A percentile compares a stretch with the other conserved stretches of the same genome.
These are phyloP conservation scores for Mycena vulgaris DNA, from an alignment of 768 basidiomycete genomes.

Conservation along the genomic window DNA sequence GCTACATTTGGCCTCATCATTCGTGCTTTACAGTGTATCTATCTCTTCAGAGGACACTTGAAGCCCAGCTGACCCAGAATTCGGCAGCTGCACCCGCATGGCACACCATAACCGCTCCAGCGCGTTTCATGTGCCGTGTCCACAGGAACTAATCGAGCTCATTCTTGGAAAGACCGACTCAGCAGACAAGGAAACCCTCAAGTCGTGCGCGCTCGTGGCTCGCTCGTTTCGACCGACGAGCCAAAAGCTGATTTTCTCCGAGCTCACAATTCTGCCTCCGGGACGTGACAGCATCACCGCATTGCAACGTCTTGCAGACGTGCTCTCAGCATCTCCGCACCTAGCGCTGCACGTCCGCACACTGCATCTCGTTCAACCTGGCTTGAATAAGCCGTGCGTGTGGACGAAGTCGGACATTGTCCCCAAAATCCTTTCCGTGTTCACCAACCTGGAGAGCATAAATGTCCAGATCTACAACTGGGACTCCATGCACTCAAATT, in stretches of 20 bases:
- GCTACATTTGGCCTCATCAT: conserved; percentile 5
- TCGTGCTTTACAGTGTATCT: conserved; percentile 10
- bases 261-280: conserved; percentile 22
- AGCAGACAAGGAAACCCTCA: conserved; percentile 15
- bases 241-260: conserved; percentile 24
- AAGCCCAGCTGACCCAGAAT: conserved; percentile 22
- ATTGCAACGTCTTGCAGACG: conserved; percentile 17
- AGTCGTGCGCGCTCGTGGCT: conserved; percentile 22
- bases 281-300: conserved; percentile 10
- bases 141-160: conserved; percentile 1
- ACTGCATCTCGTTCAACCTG: conserved; percentile 19
- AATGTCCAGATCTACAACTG: conserved; percentile 13
- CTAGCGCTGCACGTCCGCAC: conserved; percentile 18
- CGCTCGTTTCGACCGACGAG: conserved; percentile 19
- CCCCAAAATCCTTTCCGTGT: conserved; percentile 11
- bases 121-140: too few species aligned
- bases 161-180: conserved; percentile 8
- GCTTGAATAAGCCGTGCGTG: conserved; percentile 8
- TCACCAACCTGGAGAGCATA: too few species aligned
- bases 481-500: background rate
- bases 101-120: too few species aligned
- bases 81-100: conserved; percentile 16
- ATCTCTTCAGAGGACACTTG: conserved; percentile 11
- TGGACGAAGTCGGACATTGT: conserved; percentile 26
- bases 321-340: conserved; percentile 16